Base-by-base conservation (phyloP, 2,329 filamentous ascomycete genomes). In the Calonectria henricotiae region DNA sequence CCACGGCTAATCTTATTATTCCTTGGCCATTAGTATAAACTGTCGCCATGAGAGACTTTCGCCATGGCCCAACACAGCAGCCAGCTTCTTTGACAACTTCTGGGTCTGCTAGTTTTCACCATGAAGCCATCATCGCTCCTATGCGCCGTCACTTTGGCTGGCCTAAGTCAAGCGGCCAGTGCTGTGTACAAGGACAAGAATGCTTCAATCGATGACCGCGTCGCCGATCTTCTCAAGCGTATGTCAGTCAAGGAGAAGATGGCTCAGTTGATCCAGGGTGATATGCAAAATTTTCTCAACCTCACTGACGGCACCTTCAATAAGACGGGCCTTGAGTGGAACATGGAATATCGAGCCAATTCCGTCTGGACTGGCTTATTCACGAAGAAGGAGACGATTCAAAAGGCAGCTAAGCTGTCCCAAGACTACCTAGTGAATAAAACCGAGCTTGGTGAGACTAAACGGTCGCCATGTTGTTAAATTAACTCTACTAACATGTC, bases 201-300 rank as follows among this genome's bases (percentile, higher is more conserved):
- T 67, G 89, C 90, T 6, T 83, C 89, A 8, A 84, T 94, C 15
- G 89, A 93, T 62, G 88, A 87, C 61, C 86, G 93, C 69, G 88
- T 94, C 12, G 80, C 87, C 11, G 92, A 94, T 79, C 86, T 95
- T 5, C 82, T 95, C 63, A 88, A 88, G 13, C 88, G 90, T 27
- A 95, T 95, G 93, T 93, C 91, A 0, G 87, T 93, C 65, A 86
- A 92, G 76, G 93, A 95, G 70, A 95, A 95, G 83, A 88, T 89
- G 51, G 87, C 91, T 1, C 93, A 94, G 79, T 84, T 92, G 74
- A 85, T 92, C 32, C 90, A 92, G 78, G 90, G 92, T 58, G 93
- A 94, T 77, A 86, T 95, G 70, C 86, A 88, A 6, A 93, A 94
- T 78, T 95, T 92, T 89, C 87, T 94, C 80, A 90, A 94, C 78